Evolutionary conservation across 768 basidiomycete species (phyloP), one percentile per base, ranked within the genome.

Genomic region (Auricularia auricula-judae): DNA sequence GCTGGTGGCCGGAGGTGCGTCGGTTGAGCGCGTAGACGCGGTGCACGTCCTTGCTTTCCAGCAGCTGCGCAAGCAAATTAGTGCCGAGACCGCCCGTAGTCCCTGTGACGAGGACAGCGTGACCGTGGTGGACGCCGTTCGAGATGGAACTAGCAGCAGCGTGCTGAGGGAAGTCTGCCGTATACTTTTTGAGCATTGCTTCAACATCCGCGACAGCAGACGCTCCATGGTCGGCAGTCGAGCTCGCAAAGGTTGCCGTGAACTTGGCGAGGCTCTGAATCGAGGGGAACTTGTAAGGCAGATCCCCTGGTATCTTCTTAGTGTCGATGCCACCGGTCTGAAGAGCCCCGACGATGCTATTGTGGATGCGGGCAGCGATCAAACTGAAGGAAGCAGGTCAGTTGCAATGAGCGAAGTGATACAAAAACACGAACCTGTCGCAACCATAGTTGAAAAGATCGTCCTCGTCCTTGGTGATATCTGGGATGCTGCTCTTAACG

Each of bases 11-110:
- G 1, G 68, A 64, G 5, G 62, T 64, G 66, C 67, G 34, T 14
- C 64, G 18, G 62, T 80, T 80, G 33, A 79, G 63, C 12, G 74
- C 75, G 63, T 76, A 80, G 2, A 78, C 70, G 7, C 64, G 67
- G 4, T 64, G 33, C 14, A 75, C 67, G 3, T 44, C 43, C 1
- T 64, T 54, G 34, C 73, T 51, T 7, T 42, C 62, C 36, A 73
- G 59, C 12, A 78, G 70, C 3, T 64, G 64, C 0, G 72, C 70
- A 35, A 80, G 68, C 16, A 78, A 59, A 61, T 76, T 73, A 1
- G 76, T 75, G 16, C 80, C 79, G 1, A 80, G 71, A 11, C 73
- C 74, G 8, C 79, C 80, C 4, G 79, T 80, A 1, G 78, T 76
- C 8, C 80, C 79, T 3, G 80, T 80, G 43, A 80, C 66, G 1